phyloP scores from a whole-genome alignment of 345 rosid species.

The Psidium guajava region DNA sequence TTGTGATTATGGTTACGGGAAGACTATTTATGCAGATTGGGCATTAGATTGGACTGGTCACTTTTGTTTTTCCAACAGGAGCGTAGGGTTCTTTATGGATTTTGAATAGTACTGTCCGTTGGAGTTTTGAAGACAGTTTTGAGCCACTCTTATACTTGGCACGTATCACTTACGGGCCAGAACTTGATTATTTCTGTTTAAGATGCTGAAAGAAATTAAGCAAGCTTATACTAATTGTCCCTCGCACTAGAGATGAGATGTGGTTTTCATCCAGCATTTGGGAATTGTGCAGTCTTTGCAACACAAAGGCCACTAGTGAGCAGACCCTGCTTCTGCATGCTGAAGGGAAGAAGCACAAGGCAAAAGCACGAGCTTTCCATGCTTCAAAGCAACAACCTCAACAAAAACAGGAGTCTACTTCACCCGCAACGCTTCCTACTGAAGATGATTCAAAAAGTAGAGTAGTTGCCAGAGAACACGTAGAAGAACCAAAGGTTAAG shows the following conservation, averaged over 20 bases:
- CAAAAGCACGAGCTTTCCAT: conserved; percentile 64
- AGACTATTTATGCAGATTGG: neutral
- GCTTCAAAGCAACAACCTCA: conserved; percentile 41
- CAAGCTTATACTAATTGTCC: neutral
- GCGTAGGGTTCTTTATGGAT: neutral
- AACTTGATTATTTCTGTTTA: neutral
- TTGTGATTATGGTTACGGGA: neutral
- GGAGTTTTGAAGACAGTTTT: neutral
- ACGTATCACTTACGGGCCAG: neutral
- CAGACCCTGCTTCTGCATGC: conserved; percentile 86
- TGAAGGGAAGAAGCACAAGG: conserved; percentile 87
- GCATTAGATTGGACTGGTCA: neutral
- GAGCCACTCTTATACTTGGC: neutral
- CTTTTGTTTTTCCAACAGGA: neutral
- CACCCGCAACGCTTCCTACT: conserved; percentile 15
- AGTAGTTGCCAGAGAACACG: neutral
- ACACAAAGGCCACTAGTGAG: conserved; percentile 71
- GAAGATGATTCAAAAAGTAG: conserved; percentile 20
- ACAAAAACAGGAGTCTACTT: conserved; percentile 22
- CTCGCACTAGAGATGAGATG: neutral
- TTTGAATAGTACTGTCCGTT: neutral
- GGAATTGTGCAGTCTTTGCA: conserved; percentile 50
- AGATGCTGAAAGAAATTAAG: neutral
- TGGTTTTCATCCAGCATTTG: neutral
- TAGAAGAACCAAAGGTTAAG: conserved; percentile 18